Conservation (phyloP, 176 grass and related monocot genomes). For the Triticum aestivum region DNA sequence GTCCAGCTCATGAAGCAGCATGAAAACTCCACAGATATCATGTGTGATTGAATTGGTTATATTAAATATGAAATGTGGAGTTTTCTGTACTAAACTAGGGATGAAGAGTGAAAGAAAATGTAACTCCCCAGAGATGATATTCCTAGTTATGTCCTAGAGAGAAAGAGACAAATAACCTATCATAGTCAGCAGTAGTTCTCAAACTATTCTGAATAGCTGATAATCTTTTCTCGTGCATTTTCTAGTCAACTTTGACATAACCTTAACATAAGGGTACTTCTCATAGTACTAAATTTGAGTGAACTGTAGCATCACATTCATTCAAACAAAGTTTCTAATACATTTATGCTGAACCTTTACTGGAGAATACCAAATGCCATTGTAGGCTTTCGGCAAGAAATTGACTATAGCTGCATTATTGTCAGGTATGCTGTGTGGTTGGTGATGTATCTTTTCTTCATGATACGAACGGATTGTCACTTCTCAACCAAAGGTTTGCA, state of each 20-base stretch:
- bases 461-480: slow-evolving; percentile 89
- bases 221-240: slow-evolving; percentile 24
- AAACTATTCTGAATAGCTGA: slow-evolving; percentile 22
- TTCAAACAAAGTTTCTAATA: background rate
- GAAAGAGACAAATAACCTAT: background rate
- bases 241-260: background rate
- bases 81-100: background rate
- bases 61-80: background rate
- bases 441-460: slow-evolving; percentile 98
- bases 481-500: slow-evolving; percentile 85
- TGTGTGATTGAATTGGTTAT: slow-evolving; percentile 9
- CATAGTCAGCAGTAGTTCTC: background rate
- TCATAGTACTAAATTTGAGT: background rate
- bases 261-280: background rate
- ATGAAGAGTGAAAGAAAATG: slow-evolving; percentile 7
- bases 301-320: background rate
- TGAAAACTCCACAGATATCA: background rate
- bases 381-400: background rate
- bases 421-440: slow-evolving; percentile 83
- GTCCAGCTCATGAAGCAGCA: slow-evolving; percentile 7
- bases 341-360: slow-evolving; percentile 3
- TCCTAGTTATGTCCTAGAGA: background rate
- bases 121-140: background rate
- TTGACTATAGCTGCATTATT: slow-evolving; percentile 29
- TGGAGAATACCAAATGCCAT: background rate